Conservation (phyloP, 148 eudicot species). For the Camellia japonica region DNA sequence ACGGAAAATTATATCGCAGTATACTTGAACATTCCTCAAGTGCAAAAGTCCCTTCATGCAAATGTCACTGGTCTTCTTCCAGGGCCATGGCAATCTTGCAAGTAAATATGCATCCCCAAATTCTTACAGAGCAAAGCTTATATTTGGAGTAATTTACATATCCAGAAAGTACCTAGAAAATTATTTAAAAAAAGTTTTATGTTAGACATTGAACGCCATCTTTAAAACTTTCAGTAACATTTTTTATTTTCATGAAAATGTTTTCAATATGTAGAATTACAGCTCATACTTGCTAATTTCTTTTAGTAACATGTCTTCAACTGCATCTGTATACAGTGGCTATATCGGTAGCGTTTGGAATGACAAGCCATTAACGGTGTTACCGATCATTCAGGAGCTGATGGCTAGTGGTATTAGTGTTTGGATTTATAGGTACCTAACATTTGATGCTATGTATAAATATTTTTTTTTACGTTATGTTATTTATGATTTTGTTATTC, state of each 20-base stretch:
- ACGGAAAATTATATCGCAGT: constrained; percentile 15
- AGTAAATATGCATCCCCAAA: constrained; percentile 6
- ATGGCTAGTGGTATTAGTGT: constrained; percentile 37
- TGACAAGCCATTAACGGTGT: constrained; percentile 23
- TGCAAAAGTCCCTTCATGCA: constrained; percentile 40
- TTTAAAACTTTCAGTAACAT: too few species aligned
- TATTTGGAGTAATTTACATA: too few species aligned
- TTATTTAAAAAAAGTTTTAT: too few species aligned
- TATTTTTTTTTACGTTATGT: too few species aligned
- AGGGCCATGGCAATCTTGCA: constrained; percentile 35
- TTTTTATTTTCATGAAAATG: neutral
- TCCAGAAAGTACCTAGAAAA: too few species aligned
- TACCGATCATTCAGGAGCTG: constrained; percentile 32
- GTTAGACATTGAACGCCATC: too few species aligned
- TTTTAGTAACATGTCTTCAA: neutral
- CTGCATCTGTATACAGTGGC: constrained; percentile 4
- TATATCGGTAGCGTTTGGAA: neutral
- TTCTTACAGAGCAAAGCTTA: too few species aligned
- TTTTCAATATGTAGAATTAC: too few species aligned
- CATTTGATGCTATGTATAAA: too few species aligned
- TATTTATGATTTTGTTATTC: neutral
- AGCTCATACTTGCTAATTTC: neutral
- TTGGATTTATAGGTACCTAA: constrained; percentile 37
- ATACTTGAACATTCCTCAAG: constrained; percentile 39
- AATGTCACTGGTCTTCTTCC: constrained; percentile 26